Percentiles rank a stretch among this genome's conserved stretches.
Evolutionary conservation across 805 yeast species (phyloP).

Genomic region (Ogataea methanolica): DNA sequence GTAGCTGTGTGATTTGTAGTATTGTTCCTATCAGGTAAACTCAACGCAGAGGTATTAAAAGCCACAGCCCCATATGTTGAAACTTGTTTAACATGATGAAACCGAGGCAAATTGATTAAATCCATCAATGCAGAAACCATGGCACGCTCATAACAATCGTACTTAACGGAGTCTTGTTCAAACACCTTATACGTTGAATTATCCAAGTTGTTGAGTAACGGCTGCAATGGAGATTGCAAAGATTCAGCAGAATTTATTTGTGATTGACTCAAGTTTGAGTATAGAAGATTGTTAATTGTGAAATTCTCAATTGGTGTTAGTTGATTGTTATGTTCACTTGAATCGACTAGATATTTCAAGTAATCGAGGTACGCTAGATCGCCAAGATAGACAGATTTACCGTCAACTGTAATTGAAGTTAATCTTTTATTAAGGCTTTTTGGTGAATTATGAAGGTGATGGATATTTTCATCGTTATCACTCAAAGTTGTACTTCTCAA

Average conservation of each 20-base stretch:
- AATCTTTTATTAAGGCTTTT: slow-evolving; percentile 4
- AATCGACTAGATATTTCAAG: slow-evolving; percentile 17
- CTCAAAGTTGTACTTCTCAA: slow-evolving; percentile 7
- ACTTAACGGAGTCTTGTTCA: slow-evolving; percentile 68
- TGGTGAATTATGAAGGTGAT: background rate
- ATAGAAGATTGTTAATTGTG: slow-evolving; percentile 17
- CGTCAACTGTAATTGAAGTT: slow-evolving; percentile 13
- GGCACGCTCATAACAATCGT: slow-evolving; percentile 63
- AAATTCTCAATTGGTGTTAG: slow-evolving; percentile 26
- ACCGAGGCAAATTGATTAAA: slow-evolving; percentile 20
- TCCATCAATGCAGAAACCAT: slow-evolving; percentile 48
- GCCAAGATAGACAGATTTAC: slow-evolving; percentile 20
- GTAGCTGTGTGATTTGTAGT: background rate
- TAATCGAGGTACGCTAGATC: slow-evolving; percentile 29
- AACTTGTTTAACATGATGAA: slow-evolving; percentile 15
- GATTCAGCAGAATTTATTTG: slow-evolving; percentile 13
- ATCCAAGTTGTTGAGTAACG: slow-evolving; percentile 54
- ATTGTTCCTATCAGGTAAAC: slow-evolving; percentile 6
- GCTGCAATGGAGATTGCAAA: slow-evolving; percentile 61
- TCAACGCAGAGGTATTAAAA: slow-evolving; percentile 18
- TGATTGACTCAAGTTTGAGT: slow-evolving; percentile 8
- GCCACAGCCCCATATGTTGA: slow-evolving; percentile 15
- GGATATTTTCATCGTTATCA: slow-evolving; percentile 11
- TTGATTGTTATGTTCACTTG: slow-evolving; percentile 21
- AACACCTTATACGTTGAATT: slow-evolving; percentile 61